Conservation (phyloP, 2,329 filamentous ascomycete species). For the Delphinella strobiligena region DNA sequence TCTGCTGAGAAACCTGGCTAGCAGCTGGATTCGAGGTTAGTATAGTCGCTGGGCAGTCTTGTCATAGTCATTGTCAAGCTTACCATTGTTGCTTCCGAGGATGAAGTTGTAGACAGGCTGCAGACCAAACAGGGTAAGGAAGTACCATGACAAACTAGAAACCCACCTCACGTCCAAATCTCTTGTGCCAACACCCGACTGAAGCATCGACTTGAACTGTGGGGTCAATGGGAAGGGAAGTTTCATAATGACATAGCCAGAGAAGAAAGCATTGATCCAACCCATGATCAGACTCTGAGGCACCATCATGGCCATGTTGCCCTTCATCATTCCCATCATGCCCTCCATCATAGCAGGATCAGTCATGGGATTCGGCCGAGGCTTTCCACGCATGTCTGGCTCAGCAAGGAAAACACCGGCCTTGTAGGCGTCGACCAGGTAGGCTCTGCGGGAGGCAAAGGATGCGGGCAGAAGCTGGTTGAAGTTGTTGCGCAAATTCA, state of each 20-base stretch:
- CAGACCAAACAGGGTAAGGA: slow-evolving; percentile 89
- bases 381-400: slow-evolving; percentile 72
- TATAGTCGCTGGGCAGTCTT: background rate
- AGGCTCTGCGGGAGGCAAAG: slow-evolving; percentile 71
- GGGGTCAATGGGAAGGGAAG: slow-evolving; percentile 93
- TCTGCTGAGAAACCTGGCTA: slow-evolving; percentile 78
- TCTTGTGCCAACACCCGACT: slow-evolving; percentile 87
- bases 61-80: slow-evolving; percentile 21
- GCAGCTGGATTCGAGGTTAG: slow-evolving; percentile 49
- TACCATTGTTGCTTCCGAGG: slow-evolving; percentile 89
- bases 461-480: slow-evolving; percentile 64
- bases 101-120: slow-evolving; percentile 97
- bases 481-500: slow-evolving; percentile 73
- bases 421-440: slow-evolving; percentile 69
- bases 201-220: slow-evolving; percentile 99
- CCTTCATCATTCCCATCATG: slow-evolving; percentile 99
- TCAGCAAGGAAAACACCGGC: slow-evolving; percentile 82
- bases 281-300: slow-evolving; percentile 99
- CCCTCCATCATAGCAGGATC: slow-evolving; percentile 96
- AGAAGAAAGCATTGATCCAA: slow-evolving; percentile 99
- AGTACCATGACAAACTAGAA: slow-evolving; percentile 97
- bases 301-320: slow-evolving; percentile 99
- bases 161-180: slow-evolving; percentile 98
- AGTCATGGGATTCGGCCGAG: slow-evolving; percentile 83
- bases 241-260: slow-evolving; percentile 97